Evolutionary conservation across 768 basidiomycete genomes (phyloP).

Genomic region (Mycena polygramma): DNA sequence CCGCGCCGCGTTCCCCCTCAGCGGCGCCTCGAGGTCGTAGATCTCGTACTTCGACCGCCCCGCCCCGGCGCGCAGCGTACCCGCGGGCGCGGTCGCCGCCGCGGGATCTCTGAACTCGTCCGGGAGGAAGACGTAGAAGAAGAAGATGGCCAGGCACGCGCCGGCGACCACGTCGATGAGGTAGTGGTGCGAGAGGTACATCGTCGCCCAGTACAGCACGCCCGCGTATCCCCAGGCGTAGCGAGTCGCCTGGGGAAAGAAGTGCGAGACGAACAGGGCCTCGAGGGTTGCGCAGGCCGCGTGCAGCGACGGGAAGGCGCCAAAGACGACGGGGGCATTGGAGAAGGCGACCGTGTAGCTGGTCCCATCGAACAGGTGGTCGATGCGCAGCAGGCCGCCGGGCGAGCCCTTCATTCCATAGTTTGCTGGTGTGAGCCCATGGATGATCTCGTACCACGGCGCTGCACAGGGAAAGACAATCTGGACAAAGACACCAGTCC

Average conservation of each 20-base stretch:
- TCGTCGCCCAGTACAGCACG: constrained; percentile 96
- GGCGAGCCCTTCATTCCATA: constrained; percentile 94
- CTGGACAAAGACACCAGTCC: constrained; percentile 89
- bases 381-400: constrained; percentile 93
- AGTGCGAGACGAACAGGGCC: constrained; percentile 93
- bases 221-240: constrained; percentile 88
- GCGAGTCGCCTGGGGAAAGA: constrained; percentile 82
- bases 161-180: constrained; percentile 98
- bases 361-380: constrained; percentile 81
- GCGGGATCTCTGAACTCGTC: constrained; percentile 75
- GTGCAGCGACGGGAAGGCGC: constrained; percentile 96
- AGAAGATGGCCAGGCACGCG: constrained; percentile 87
- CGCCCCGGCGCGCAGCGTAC: constrained; percentile 39
- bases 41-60: constrained; percentile 75
- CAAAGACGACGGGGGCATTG: constrained; percentile 93
- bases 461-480: constrained; percentile 93
- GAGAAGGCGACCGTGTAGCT: constrained; percentile 87
- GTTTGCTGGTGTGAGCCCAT: constrained; percentile 95
- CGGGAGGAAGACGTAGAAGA: constrained; percentile 92
- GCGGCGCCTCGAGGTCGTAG: constrained; percentile 81
- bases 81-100: constrained; percentile 65
- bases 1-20: constrained; percentile 37
- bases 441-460: constrained; percentile 98
- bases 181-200: constrained; percentile 99
- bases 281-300: constrained; percentile 92